Base-by-base conservation (phyloP, 2,329 filamentous ascomycete species). In the Colletotrichum sp. region DNA sequence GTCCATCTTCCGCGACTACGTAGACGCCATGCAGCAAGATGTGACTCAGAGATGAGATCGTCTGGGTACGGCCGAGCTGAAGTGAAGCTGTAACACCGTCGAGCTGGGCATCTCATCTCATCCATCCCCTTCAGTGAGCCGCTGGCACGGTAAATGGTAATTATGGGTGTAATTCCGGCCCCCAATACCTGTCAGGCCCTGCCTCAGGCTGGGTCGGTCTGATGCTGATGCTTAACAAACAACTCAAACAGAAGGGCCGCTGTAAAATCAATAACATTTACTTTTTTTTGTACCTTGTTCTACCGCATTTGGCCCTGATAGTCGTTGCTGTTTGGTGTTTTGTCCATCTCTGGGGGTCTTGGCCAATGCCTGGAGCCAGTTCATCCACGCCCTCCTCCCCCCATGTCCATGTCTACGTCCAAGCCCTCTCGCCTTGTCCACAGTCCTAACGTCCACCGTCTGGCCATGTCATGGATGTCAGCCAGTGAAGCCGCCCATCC, bases 341-440 rank as follows among this genome's bases (percentile, higher is more conserved):
- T 39, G 55, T 52, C 55, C 16, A 16, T 36, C 29, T 44, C 27
- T 49, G 27, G 59, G 16, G 59, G 34, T 29, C 15, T 66, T 44
- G 61, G 61, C 72, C 72, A 67, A 75, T 68, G 16, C 62, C 69
- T 67, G 72, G 25, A 62, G 52, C 55, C 39, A 32, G 55, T 72
- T 34, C 62, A 34, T 49, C 70, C 70, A 72, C 70, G 70, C 70
- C 49, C 62, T 72, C 49, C 55, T 68, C n/a, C 15, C n/a, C 36
- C 70, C 64, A 72, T 52, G 52, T 34, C 55, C 64, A 62, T 73
- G 57, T 22, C 66, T 27, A 44, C 32, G 55, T 34, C 71, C 44
- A 64, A 44, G 71, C 39, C 49, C n/a, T 32, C 36, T 30, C 59
- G 66, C 34, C 34, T 64, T 32, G 61, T 34, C 68, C 16, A 25